A percentile compares a stretch with the other conserved stretches of the same genome.
Evolutionary conservation across 1,139 yeast species (phyloP).

Genomic region (Nadsonia commutata): DNA sequence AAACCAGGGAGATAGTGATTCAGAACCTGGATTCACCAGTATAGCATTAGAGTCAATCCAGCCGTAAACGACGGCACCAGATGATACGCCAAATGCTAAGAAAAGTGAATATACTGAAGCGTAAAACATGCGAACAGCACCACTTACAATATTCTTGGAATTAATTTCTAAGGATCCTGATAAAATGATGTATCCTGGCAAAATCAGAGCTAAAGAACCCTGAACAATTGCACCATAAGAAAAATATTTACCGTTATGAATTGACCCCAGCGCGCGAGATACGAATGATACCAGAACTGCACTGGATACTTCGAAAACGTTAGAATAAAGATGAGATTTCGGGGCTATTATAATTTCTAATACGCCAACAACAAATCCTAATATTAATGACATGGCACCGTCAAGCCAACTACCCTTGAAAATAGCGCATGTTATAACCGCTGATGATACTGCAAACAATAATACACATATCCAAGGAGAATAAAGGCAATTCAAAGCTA

Average conservation of each 20-base stretch:
- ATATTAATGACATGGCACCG: constrained; percentile 64
- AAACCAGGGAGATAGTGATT: constrained; percentile 43
- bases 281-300: constrained; percentile 77
- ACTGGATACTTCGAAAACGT: constrained; percentile 83
- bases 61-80: constrained; percentile 87
- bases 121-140: constrained; percentile 89
- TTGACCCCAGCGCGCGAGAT: constrained; percentile 81
- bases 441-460: constrained; percentile 66
- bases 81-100: constrained; percentile 82
- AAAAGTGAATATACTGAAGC: constrained; percentile 85
- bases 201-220: constrained; percentile 75
- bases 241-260: constrained; percentile 33
- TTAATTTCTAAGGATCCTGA: constrained; percentile 88
- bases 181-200: constrained; percentile 81
- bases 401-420: constrained; percentile 88
- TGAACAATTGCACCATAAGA: constrained; percentile 85
- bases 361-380: constrained; percentile 72
- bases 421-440: constrained; percentile 75
- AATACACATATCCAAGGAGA: constrained; percentile 69
- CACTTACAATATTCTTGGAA: constrained; percentile 80
- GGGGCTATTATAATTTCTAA: constrained; percentile 73
- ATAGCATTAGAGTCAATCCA: constrained; percentile 79
- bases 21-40: constrained; percentile 44
- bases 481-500: constrained; percentile 46
- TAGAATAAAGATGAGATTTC: constrained; percentile 67